Evolutionary conservation across 139 green algal genomes (phyloP).

Genomic region (Closterium sp.): DNA sequence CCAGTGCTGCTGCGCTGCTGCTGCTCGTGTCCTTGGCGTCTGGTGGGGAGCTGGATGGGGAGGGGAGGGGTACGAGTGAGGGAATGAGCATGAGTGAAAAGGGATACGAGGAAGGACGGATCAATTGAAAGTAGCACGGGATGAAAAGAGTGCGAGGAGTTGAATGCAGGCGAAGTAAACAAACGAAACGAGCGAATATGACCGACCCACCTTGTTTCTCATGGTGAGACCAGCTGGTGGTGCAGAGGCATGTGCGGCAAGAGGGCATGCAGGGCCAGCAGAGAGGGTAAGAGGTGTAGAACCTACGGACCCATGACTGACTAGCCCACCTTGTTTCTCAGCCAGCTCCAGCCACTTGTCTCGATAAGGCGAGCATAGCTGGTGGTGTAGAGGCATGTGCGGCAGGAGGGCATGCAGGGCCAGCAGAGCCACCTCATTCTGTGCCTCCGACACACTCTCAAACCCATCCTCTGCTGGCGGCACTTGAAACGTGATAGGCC

Average conservation of each 20-base stretch:
- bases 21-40: not conserved
- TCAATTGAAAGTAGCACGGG: too few species aligned
- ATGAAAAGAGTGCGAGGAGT: too few species aligned
- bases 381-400: constrained; percentile 47
- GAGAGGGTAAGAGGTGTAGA: too few species aligned
- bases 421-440: constrained; percentile 76
- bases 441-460: constrained; percentile 65
- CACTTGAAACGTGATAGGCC: constrained; percentile 42
- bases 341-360: constrained; percentile 44
- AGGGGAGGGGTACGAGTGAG: not conserved
- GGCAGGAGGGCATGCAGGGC: constrained; percentile 66
- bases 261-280: constrained; percentile 65
- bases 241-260: constrained; percentile 51
- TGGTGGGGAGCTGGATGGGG: not conserved
- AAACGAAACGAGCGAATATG: too few species aligned
- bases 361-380: constrained; percentile 32
- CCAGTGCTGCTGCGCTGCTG: not conserved
- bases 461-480: constrained; percentile 60
- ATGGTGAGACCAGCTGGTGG: constrained; percentile 10
- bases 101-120: too few species aligned
- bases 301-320: too few species aligned
- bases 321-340: constrained; percentile 60
- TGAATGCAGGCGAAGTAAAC: too few species aligned
- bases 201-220: too few species aligned
- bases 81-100: too few species aligned